Evolutionary conservation across 2,329 filamentous ascomycete species (phyloP), one percentile per base, ranked within the genome.

Genomic region (Rugonectria rugulosa): DNA sequence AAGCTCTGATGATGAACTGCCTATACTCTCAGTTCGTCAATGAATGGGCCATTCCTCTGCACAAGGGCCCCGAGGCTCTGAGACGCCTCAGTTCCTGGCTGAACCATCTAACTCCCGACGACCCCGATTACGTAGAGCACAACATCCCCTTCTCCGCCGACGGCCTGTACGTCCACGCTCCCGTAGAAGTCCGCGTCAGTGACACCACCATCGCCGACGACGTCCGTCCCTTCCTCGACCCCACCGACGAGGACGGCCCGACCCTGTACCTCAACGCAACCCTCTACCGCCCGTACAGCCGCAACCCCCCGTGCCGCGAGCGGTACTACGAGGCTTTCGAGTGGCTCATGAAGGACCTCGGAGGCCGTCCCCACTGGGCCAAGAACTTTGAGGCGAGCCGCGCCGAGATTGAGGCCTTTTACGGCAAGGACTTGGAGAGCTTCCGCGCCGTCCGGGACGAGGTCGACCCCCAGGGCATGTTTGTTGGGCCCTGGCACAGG

Each of bases 11-110:
- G 47, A 94, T 99, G 90, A 95, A 99, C 78, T 99, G 95, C 69
- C 84, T 98, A 6, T 99, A 97, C 79, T 94, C 90, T n/a, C 95
- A 99, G 71, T 97, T 92, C 67, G 95, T 99, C 62, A 97, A 99
- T 73, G 95, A 99, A 73, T 99, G 95, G 95, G 94, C 94, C 1
- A 83, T 99, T 6, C 94, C 95, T 1, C 81, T 99, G 1, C 79
- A 86, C 60, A 89, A 89, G 63, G 95, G 95, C 0, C 94, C 94
- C 12, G 93, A 97, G 74, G 93, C 92, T 7, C 85, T 99, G 37
- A 83, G 80, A 26, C 87, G 95, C 9, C 82, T 99, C 11, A 90
- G 88, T 32, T 89, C 90, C 42, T 99, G 95, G 95, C 81, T 99
- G 48, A 89, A 88, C 71, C 78, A 77, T 48, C 76, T 85, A 41